These are phyloP conservation scores for Candolleomyces eurysporus DNA, from an alignment of 768 basidiomycete species.

Conservation along the genomic window DNA sequence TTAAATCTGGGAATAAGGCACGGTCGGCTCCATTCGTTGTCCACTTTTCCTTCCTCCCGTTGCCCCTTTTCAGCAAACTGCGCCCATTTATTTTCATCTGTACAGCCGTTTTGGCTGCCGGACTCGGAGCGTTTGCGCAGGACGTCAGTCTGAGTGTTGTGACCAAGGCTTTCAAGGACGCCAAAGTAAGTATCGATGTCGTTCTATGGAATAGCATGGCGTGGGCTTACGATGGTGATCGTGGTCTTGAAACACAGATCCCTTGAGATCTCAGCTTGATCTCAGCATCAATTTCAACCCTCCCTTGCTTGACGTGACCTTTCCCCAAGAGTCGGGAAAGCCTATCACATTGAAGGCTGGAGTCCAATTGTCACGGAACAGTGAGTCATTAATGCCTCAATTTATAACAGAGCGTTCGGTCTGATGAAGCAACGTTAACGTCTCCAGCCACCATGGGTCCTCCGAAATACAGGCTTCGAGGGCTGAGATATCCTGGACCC, in stretches of 20 bases:
- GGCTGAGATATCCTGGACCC: slow-evolving; percentile 29
- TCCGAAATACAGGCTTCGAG: slow-evolving; percentile 30
- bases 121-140: slow-evolving; percentile 17
- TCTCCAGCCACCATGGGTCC: slow-evolving; percentile 35
- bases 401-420: neutral
- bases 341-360: slow-evolving; percentile 22
- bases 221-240: neutral
- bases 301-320: slow-evolving; percentile 21
- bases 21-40: no score
- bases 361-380: slow-evolving; percentile 17
- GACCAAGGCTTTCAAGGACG: slow-evolving; percentile 22
- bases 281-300: slow-evolving; percentile 22
- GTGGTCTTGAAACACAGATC: slow-evolving; percentile 14
- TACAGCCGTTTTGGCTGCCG: slow-evolving; percentile 1
- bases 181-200: slow-evolving; percentile 15
- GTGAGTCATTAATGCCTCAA: neutral
- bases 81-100: slow-evolving; percentile 1
- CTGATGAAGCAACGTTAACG: neutral
- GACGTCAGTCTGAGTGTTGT: slow-evolving; percentile 21
- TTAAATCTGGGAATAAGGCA: no score
- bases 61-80: neutral
- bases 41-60: no score
- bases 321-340: slow-evolving; percentile 16
- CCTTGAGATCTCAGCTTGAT: slow-evolving; percentile 20
- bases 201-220: neutral